Conservation (phyloP, 305 asterid species). For the Fraxinus greggii region DNA sequence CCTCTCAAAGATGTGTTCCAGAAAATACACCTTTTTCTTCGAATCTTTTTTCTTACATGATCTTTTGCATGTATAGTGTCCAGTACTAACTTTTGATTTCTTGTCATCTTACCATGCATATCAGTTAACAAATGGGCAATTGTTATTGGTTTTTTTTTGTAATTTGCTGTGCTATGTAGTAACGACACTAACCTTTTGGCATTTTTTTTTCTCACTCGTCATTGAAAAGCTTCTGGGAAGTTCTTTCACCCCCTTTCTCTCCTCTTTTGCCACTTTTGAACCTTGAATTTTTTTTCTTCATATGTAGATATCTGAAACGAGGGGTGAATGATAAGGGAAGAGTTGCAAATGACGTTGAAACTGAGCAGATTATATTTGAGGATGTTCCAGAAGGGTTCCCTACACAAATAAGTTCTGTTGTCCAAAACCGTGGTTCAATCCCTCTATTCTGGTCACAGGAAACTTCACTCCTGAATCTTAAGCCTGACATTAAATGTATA, state of each 20-base stretch:
- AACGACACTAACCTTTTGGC: neutral
- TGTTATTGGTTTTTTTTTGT: neutral
- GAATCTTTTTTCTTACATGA: neutral
- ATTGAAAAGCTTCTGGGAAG: neutral
- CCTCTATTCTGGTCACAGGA: conserved; percentile 98
- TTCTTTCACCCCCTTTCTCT: neutral
- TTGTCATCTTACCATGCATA: neutral
- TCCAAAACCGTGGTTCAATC: conserved; percentile 95
- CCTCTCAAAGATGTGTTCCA: neutral
- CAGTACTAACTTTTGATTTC: neutral
- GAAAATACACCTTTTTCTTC: neutral
- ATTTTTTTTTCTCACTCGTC: neutral
- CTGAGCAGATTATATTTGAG: conserved; percentile 82
- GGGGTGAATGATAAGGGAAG: conserved; percentile 87
- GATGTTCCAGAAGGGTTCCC: conserved; percentile 68
- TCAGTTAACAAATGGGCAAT: neutral
- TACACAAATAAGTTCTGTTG: conserved; percentile 77
- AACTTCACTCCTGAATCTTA: conserved; percentile 82
- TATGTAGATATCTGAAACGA: conserved; percentile 81
- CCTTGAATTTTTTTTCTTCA: conserved; percentile 19
- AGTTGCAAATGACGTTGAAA: conserved; percentile 97
- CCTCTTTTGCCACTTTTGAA: neutral
- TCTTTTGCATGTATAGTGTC: neutral
- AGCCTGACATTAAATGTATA: conserved; percentile 91
- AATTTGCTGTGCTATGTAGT: neutral